Conservation (phyloP, 2,329 filamentous ascomycete genomes). For the Calonectria ilicicola region DNA sequence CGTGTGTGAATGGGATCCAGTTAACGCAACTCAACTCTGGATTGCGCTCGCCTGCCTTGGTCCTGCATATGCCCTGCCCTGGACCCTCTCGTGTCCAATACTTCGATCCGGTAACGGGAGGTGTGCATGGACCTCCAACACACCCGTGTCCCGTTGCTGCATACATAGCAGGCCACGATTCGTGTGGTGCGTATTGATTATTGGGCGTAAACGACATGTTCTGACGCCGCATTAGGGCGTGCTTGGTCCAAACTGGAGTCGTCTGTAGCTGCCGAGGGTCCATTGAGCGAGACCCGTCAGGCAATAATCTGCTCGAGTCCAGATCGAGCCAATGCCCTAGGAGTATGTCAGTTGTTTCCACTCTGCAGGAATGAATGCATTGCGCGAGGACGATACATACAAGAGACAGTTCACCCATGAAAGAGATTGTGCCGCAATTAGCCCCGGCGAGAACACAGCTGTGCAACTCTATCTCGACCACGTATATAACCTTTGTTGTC, state of each 20-base stretch:
- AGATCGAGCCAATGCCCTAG: background rate
- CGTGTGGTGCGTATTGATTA: background rate
- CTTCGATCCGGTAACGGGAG: conserved; percentile 16
- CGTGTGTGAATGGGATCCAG: background rate
- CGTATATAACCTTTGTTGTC: background rate
- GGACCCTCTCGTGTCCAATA: conserved; percentile 6
- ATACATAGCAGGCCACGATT: background rate
- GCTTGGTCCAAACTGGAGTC: background rate
- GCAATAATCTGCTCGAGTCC: background rate
- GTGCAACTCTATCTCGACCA: conserved; percentile 5
- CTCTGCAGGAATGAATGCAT: background rate
- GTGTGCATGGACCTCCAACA: conserved; percentile 22
- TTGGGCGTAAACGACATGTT: conserved; percentile 13
- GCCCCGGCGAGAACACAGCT: background rate
- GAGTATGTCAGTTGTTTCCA: background rate
- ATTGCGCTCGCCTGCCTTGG: conserved; percentile 18
- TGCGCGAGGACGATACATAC: background rate
- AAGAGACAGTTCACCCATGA: too few species aligned
- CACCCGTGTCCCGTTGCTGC: conserved; percentile 16
- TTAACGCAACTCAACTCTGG: conserved; percentile 9
- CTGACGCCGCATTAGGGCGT: background rate
- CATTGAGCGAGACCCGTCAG: background rate
- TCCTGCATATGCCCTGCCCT: conserved; percentile 6
- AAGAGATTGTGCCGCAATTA: background rate
- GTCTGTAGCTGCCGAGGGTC: background rate